A percentile compares a stretch with the other conserved stretches of the same genome.
Conservation (phyloP, 2,329 filamentous ascomycete species). For the Sclerotinia nivalis region DNA sequence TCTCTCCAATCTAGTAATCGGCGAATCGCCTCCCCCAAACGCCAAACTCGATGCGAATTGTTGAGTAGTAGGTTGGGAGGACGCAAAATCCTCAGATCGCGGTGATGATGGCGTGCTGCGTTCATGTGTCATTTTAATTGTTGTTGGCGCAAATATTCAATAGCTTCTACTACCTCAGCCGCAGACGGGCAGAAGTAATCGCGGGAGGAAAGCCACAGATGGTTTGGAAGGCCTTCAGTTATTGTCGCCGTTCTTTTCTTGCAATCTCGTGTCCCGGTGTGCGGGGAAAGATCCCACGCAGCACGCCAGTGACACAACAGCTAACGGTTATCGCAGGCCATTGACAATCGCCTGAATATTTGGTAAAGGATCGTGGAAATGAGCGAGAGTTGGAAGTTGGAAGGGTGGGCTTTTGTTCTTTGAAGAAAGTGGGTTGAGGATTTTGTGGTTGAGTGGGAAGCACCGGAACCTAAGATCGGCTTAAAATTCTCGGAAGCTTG, state of each 20-base stretch:
- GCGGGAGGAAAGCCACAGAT: neutral
- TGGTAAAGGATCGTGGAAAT: slow-evolving; percentile 1
- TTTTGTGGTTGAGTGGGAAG: slow-evolving; percentile 13
- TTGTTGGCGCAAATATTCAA: slow-evolving; percentile 43
- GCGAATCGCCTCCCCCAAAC: slow-evolving; percentile 30
- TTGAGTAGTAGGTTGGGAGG: slow-evolving; percentile 31
- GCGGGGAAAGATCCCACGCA: slow-evolving; percentile 60
- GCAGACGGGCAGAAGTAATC: slow-evolving; percentile 13
- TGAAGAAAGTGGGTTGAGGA: slow-evolving; percentile 14
- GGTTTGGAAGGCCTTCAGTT: slow-evolving; percentile 20
- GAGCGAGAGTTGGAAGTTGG: slow-evolving; percentile 10
- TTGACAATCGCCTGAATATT: slow-evolving; percentile 45
- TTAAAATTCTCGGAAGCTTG: slow-evolving; percentile 17
- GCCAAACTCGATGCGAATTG: slow-evolving; percentile 28
- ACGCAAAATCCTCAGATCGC: slow-evolving; percentile 37
- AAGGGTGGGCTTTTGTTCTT: slow-evolving; percentile 17
- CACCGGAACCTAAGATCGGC: neutral
- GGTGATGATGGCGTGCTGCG: slow-evolving; percentile 44
- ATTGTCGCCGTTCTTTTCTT: slow-evolving; percentile 31
- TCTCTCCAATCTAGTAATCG: slow-evolving; percentile 51
- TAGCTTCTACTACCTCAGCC: slow-evolving; percentile 37
- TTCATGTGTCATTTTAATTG: slow-evolving; percentile 48
- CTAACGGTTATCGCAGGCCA: slow-evolving; percentile 59
- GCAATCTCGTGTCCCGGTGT: slow-evolving; percentile 50
- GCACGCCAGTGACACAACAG: slow-evolving; percentile 54